Base-by-base conservation (phyloP, 2,329 filamentous ascomycete species). In the Monosporascus sp. region DNA sequence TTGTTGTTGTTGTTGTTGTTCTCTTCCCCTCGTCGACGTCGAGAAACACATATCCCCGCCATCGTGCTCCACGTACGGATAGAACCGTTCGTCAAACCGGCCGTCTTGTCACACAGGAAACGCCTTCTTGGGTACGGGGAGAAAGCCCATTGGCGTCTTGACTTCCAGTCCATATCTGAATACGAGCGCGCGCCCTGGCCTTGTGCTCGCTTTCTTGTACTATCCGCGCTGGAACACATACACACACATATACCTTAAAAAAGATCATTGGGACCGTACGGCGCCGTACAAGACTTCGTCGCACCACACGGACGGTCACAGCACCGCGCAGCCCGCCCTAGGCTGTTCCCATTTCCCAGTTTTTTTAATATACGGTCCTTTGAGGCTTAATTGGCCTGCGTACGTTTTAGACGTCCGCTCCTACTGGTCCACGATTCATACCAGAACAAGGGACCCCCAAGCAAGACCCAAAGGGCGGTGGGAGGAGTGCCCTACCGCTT, bases 51-150 rank as follows among this genome's bases (percentile, higher is more conserved):
- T 53, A 58, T 53, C 64, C 58, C 62, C 58, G 59, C 63, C 60
- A 64, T 66, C 61, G 31, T 67, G 62, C 65, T 52, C 64, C 55
- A 58, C 50, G 57, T 56, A 51, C 64, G 62, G 61, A 63, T 63
- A 66, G 58, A 62, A 58, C 59, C 65, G 65, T 61, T 63, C 58
- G 52, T 61, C 58, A 52, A 61, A 54, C 59, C 56, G 62, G 57
- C 59, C 56, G 57, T 55, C 55, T 58, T 55, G 65, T 69, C 55
- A 64, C 60, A 69, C 66, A 66, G 62, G 59, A 60, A 66, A 60
- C 65, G 65, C 65, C 66, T 66, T 64, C 62, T 61, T 65, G 57
- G 63, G 50, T 60, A 65, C 65, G 63, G 64, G 63, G 63, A 67
- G 58, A 58, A 52, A 59, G 61, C 63, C 65, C 62, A 69, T 69